These are phyloP conservation scores for Pachysandra terminalis DNA, from an alignment of 164 flowering plant species.

Conservation along the genomic window DNA sequence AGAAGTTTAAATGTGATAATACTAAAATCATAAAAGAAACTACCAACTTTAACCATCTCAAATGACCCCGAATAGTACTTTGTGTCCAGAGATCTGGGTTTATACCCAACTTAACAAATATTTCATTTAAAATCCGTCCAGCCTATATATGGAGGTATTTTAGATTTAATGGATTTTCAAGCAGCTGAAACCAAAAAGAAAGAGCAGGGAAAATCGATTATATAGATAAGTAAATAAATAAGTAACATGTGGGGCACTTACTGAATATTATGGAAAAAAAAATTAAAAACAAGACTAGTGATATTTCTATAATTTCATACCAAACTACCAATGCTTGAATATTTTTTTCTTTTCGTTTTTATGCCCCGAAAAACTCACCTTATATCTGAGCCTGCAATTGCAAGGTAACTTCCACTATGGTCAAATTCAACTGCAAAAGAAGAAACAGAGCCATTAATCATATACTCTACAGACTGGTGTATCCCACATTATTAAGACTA, in stretches of 20 bases:
- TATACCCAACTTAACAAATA: too few species aligned
- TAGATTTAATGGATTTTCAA: too few species aligned
- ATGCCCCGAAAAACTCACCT: conserved; percentile 41
- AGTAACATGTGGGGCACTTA: background rate
- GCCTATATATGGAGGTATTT: too few species aligned
- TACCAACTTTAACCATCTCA: too few species aligned
- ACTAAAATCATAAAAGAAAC: too few species aligned
- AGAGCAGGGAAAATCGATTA: background rate
- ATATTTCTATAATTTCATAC: background rate
- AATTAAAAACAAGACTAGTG: background rate
- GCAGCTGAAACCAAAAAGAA: too few species aligned
- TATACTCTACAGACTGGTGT: too few species aligned
- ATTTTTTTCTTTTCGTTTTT: background rate
- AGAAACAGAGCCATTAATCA: conserved; percentile 2
- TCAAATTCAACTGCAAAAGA: conserved; percentile 85
- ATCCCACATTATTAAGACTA: too few species aligned
- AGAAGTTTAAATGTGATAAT: too few species aligned
- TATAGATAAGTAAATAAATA: background rate
- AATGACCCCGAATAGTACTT: too few species aligned
- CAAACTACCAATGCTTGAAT: background rate
- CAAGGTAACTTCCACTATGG: conserved; percentile 93
- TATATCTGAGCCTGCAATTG: conserved; percentile 81
- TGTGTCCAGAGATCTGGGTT: too few species aligned
- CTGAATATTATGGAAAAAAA: background rate
- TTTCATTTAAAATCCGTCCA: too few species aligned